Evolutionary conservation across 2,329 filamentous ascomycete species (phyloP), one percentile per base, ranked within the genome.

Genomic region (Colletotrichum tofieldiae): DNA sequence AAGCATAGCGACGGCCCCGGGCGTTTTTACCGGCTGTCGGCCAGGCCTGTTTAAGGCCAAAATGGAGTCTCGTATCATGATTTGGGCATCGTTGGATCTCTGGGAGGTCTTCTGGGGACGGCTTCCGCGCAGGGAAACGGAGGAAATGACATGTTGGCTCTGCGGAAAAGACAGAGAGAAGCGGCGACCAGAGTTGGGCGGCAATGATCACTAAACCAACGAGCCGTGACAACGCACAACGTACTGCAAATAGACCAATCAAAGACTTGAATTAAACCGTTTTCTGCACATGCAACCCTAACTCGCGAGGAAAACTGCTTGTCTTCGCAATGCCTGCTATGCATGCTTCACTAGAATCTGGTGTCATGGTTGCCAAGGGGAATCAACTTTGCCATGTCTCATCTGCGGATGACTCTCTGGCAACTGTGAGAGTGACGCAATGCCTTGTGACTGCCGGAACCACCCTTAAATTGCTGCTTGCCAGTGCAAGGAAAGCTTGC

Each of bases 1-100:
- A 71, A 74, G 66, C 73, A 74, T 75, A 75, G 73, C 73, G 71
- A 72, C 60, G 71, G 73, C 58, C 65, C 60, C 43, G 60, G 73
- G 74, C 73, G 74, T 75, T 75, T 43, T 71, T 62, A 60, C 56
- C 49, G 55, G 67, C 67, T 71, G 61, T 71, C 67, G 52, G 47
- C 60, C 54, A 67, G 47, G 49, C 71, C 67, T 65, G 23, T 29
- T 71, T 71, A 51, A 52, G 67, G 67, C 49, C 54, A 69, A 56
- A 61, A 67, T 41, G 67, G 71, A 61, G 62, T 73, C 41, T 73
- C 49, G 37, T 71, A 71, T 62, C 18, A 51, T 66, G 61, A 41
- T 62, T 73, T 49, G 61, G 55, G 67, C 71, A 67, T 65, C 52
- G 55, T 73, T 73, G 67, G 67, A 73, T 73, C 64, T 65, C 51